phyloP scores from a whole-genome alignment of 2,329 filamentous ascomycete species.

The Lasiodiplodia citricola region DNA sequence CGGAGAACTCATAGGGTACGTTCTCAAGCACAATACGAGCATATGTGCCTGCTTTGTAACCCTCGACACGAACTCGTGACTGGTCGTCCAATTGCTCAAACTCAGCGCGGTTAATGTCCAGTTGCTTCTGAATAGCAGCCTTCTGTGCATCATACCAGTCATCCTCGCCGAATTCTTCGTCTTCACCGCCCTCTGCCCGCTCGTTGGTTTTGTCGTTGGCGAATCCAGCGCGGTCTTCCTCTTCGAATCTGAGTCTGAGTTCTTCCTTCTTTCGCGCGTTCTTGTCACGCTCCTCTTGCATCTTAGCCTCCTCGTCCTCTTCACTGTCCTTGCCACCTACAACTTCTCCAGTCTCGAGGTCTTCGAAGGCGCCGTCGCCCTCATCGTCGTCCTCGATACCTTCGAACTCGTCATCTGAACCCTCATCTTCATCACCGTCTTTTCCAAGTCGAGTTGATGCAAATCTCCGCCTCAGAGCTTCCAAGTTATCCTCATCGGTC shows the following conservation, averaged over 20 bases:
- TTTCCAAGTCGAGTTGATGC: slow-evolving; percentile 66
- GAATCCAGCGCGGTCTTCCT: slow-evolving; percentile 97
- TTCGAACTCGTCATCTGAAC: slow-evolving; percentile 58
- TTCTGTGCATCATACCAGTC: slow-evolving; percentile 99
- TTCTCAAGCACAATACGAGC: slow-evolving; percentile 87
- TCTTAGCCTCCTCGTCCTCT: slow-evolving; percentile 55
- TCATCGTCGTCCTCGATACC: slow-evolving; percentile 64
- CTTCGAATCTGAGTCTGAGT: slow-evolving; percentile 90
- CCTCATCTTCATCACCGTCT: slow-evolving; percentile 55
- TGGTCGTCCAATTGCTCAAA: slow-evolving; percentile 85
- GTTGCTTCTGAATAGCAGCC: slow-evolving; percentile 89
- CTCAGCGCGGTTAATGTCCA: slow-evolving; percentile 95
- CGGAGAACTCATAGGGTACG: slow-evolving; percentile 88
- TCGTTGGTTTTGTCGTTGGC: slow-evolving; percentile 85
- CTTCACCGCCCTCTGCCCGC: slow-evolving; percentile 69
- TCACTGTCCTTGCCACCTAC: slow-evolving; percentile 49
- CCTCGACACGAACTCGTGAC: slow-evolving; percentile 84
- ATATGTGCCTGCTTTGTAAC: slow-evolving; percentile 90
- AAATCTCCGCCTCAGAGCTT: slow-evolving; percentile 76
- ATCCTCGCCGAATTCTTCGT: slow-evolving; percentile 90
- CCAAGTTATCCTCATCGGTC: slow-evolving; percentile 78
- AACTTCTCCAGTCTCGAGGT: slow-evolving; percentile 78
- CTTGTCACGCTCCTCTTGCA: slow-evolving; percentile 88
- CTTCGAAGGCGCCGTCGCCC: slow-evolving; percentile 82
- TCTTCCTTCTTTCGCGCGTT: slow-evolving; percentile 95